Evolutionary conservation across 495 filamentous ascomycete genomes (phyloP), one percentile per base, ranked within the genome.

Genomic region (Aspergillus nidulans): DNA sequence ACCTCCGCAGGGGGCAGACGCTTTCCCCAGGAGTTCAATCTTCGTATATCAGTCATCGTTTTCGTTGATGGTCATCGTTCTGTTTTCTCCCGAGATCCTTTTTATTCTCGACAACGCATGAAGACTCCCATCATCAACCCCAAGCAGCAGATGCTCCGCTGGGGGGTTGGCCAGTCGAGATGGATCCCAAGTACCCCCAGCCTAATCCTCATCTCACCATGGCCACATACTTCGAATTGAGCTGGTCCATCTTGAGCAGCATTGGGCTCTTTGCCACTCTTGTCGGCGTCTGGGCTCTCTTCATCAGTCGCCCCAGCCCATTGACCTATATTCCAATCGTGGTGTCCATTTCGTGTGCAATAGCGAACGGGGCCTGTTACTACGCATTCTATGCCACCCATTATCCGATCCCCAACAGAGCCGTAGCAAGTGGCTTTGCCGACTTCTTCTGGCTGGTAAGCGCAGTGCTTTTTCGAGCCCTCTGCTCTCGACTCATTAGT

Each of bases 221-320:
- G 46, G 16, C 46, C 6, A 49, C 46, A 9, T 57, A 70, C 46
- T 73, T 63, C 45, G 68, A 73, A 57, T 21, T 62, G 40, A 69
- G 65, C 56, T 73, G 70, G 70, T 60, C 67, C 4, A 73, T 73
- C 32, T 60, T 73, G 15, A 65, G 61, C 53, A 71, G 54, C 34
- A 67, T 73, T 40, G 66, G 67, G 6, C 49, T 68, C 9, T 54
- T 60, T 25, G 65, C 63, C 48, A 53, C 66, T 12, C 50, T 69
- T 4, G 52, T 71, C 30, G 59, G 68, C 6, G 36, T 68, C 9
- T 62, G 62, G 56, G 55, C 67, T 6, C 44, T 65, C 23, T 57
- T 66, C 21, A 64, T 70, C 51, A 67, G 61, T 9, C 51, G 56
- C 18, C 51, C 61, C 12, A 64, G 61, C n/a, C 65, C 63, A 9